A percentile compares a stretch with the other conserved stretches of the same genome.
These are phyloP conservation scores for Wallemia ichthyophaga DNA, from an alignment of 1,284 basidiomycete genomes.

Conservation along the genomic window DNA sequence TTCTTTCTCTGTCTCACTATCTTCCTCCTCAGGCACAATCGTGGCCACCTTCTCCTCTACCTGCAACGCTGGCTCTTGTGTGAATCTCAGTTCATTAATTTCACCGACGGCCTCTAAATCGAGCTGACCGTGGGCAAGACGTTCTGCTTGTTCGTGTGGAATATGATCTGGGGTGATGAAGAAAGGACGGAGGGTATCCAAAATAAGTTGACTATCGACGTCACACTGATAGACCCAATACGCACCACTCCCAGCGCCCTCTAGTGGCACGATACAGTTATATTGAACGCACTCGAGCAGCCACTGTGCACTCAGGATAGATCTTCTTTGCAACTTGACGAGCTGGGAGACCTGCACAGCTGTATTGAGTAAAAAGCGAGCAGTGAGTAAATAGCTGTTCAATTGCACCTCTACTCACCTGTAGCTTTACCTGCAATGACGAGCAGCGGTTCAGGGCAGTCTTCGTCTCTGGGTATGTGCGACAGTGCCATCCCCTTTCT, in stretches of 20 bases:
- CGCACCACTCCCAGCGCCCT: background rate
- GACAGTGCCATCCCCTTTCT: constrained; percentile 47
- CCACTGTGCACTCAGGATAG: constrained; percentile 45
- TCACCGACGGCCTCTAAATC: background rate
- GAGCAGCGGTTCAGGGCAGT: constrained; percentile 12
- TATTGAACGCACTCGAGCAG: constrained; percentile 39
- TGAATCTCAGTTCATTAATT: background rate
- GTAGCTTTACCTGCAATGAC: constrained; percentile 6
- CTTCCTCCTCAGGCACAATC: constrained; percentile 12
- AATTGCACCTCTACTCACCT: background rate
- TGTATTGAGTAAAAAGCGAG: too few relatives aligned
- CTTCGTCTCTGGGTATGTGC: constrained; percentile 10
- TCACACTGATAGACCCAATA: constrained; percentile 1
- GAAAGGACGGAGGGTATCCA: background rate
- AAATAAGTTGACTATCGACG: background rate
- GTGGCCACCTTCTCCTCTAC: constrained; percentile 6
- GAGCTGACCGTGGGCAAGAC: background rate
- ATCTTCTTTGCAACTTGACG: constrained; percentile 23
- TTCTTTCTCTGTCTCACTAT: constrained; percentile 6
- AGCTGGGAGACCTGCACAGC: constrained; percentile 14
- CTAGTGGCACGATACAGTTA: constrained; percentile 25
- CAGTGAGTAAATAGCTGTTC: too few relatives aligned
- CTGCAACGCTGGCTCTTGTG: background rate
- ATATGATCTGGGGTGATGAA: background rate
- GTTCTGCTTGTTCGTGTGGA: background rate